phyloP scores from a whole-genome alignment of 73 alveolate species.

The Symbiodinium pilosum region DNA sequence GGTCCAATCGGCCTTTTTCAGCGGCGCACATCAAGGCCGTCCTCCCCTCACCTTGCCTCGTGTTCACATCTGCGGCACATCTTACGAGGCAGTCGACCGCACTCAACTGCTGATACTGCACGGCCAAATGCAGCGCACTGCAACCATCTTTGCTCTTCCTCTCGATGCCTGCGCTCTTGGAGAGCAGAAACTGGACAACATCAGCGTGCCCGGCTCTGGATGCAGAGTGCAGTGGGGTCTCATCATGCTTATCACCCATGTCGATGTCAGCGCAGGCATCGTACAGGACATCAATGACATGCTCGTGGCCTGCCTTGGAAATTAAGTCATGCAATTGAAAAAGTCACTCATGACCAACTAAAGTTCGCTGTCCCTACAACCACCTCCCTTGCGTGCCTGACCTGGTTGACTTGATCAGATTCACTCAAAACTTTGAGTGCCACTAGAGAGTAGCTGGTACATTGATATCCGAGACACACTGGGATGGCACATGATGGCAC shows the following conservation, averaged over 20 bases:
- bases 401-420: too few species aligned
- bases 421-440: too few species aligned
- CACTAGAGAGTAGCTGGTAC: too few species aligned
- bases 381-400: too few species aligned
- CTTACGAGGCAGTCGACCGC: background rate
- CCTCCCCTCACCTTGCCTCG: background rate
- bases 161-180: background rate
- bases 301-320: background rate
- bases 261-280: constrained; percentile 11
- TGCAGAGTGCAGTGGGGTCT: background rate
- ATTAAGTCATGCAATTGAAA: too few species aligned
- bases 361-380: too few species aligned
- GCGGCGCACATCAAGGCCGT: constrained; percentile 16
- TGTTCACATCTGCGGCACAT: background rate
- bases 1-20: background rate
- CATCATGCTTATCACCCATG: background rate
- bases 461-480: too few species aligned
- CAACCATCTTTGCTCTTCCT: background rate
- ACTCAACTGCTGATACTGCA: background rate
- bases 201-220: background rate
- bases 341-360: too few species aligned
- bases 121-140: background rate
- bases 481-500: too few species aligned
- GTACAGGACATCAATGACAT: background rate
- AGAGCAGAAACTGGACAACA: background rate